Base-by-base conservation (phyloP, 2,329 filamentous ascomycete species). In the Chaetomium olivaceum region DNA sequence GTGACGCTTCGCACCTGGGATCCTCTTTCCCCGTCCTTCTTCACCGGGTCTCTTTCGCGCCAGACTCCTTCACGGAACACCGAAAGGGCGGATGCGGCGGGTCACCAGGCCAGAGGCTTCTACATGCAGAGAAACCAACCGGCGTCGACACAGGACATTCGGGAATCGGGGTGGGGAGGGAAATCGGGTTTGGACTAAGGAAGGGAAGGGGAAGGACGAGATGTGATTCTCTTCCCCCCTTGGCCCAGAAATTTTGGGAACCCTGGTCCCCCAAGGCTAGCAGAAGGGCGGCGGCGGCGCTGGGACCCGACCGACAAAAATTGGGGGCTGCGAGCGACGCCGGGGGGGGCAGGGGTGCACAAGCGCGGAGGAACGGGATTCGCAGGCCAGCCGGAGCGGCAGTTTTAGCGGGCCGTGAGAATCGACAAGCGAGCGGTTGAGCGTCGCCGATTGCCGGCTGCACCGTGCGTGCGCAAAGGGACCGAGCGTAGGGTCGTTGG, bases 51-150 rank as follows among this genome's bases (percentile, higher is more conserved):
- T 48, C 23, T 54, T 61, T 61, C 62, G 68, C 64, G 68, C 66
- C 64, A 62, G n/a, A 63, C 66, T 72, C 67, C 64, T 69, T 69
- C 65, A 68, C 66, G 69, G 66, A 63, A 68, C 70, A 69, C 71
- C 70, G 61, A 70, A 69, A 67, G 48, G 70, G 68, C 66, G 68
- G 69, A 58, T 70, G 60, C 61, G 60, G 57, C 69, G 64, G 63
- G 64, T 68, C 64, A 61, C 65, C 46, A 54, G 31, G 25, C 67
- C 61, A 61, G 51, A 60, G 63, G 51, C 62, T 63, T 67, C 70
- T 66, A 68, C 71, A 73, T 72, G 67, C 68, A 70, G 65, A 55
- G 61, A 52, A 64, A 66, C 62, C 64, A 48, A 60, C 62, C 57
- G 54, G 68, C 61, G 64, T 58, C 51, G 66, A 66, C 59, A 39